Base-by-base conservation (phyloP, 495 filamentous ascomycete genomes). In the Aspergillus steynii region DNA sequence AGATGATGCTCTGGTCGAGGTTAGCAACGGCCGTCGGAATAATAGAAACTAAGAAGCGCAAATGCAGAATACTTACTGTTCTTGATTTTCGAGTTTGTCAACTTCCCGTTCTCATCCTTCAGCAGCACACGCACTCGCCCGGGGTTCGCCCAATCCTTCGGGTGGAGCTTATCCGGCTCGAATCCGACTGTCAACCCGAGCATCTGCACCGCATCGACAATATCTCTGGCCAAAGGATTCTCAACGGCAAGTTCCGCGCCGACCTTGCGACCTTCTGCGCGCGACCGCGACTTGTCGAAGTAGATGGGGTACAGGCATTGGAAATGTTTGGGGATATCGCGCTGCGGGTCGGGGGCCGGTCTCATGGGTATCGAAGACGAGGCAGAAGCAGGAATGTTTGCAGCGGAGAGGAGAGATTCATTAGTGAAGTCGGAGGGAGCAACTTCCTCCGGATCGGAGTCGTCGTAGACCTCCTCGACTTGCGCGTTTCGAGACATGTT, bases 101-200 rank as follows among this genome's bases (percentile, higher is more conserved):
- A 64, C 50, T 71, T 66, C 37, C 85, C 82, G 55, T 74, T 63
- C 55, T 81, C 75, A 56, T 84, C 77, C 72, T 90, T 91, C 15
- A 97, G 75, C 66, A 85, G 75, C 26, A 97, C 85, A 54, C 90
- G 83, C 64, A 99, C 92, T 29, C 95, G 82, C 0, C 95, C 95
- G 12, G 95, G 95, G 77, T 99, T 99, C 37, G 88, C 89, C 95
- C 95, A 99, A 76, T 99, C 95, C 75, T 93, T 93, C 0, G 95
- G 95, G 77, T 99, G 95, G 50, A 87, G 80, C 77, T 96, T 97
- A 65, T 88, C 89, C 0, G 93, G 92, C 74, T 99, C 95, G 72
- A 97, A 88, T 5, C 93, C 88, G 32, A 88, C 86, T 31, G 85
- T 82, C 60, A 97, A 74, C 5, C 89, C 86, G 48, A 97, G 79